A percentile compares a stretch with the other conserved stretches of the same genome.
phyloP scores from a whole-genome alignment of 495 filamentous ascomycete species.

The Xeromyces bisporus region DNA sequence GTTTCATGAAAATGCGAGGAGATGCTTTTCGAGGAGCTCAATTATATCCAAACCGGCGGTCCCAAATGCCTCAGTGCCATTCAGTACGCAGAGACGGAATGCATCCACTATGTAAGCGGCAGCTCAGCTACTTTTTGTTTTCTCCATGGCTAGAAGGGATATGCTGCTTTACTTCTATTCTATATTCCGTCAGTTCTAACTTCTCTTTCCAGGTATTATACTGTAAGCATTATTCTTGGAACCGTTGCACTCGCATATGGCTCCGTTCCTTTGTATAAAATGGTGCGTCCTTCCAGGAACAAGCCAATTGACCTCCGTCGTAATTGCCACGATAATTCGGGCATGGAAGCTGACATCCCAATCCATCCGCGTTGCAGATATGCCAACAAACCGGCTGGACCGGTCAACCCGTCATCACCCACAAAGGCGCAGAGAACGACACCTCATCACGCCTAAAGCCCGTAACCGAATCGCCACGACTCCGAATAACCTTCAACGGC shows the following conservation, averaged over 20 bases:
- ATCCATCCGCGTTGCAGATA: conserved; percentile 38
- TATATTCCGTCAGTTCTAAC: neutral
- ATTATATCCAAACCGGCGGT: no score
- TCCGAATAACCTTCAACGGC: conserved; percentile 90
- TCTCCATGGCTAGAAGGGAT: no score
- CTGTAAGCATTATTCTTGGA: conserved; percentile 68
- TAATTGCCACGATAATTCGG: neutral
- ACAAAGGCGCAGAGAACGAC: conserved; percentile 45
- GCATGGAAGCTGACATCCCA: neutral
- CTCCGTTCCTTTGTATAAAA: conserved; percentile 94
- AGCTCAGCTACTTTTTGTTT: no score
- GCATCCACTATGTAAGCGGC: conserved; percentile 27
- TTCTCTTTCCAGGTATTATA: conserved; percentile 49
- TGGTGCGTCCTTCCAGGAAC: conserved; percentile 34
- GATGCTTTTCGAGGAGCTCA: conserved; percentile 24
- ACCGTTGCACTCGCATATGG: conserved; percentile 89
- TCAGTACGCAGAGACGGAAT: conserved; percentile 27
- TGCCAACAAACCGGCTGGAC: conserved; percentile 94
- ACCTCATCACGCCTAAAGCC: conserved; percentile 57
- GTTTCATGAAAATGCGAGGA: conserved; percentile 12
- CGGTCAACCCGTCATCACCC: conserved; percentile 78
- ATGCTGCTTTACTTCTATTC: no score
- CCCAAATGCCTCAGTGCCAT: no score
- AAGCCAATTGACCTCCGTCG: neutral
- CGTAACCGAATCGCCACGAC: conserved; percentile 62